phyloP scores from a whole-genome alignment of 176 grass and related monocot genomes.

The Elymus sibiricus region DNA sequence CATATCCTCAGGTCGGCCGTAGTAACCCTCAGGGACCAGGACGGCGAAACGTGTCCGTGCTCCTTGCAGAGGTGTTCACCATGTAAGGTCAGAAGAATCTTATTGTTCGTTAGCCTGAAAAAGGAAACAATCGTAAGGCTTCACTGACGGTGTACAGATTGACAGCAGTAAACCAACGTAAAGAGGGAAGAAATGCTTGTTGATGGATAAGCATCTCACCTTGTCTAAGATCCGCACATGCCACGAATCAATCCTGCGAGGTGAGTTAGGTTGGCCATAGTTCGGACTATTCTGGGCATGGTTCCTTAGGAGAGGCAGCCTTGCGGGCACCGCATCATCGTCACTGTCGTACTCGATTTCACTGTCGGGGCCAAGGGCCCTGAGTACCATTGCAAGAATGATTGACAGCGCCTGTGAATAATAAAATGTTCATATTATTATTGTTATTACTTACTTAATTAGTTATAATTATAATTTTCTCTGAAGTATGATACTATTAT shows the following conservation, averaged over 20 bases:
- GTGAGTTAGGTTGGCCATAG: conserved; percentile 39
- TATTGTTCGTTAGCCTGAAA: conserved; percentile 61
- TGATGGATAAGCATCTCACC: conserved; percentile 34
- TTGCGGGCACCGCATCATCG: conserved; percentile 56
- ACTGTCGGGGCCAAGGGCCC: conserved; percentile 66
- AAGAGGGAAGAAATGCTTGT: conserved; percentile 15
- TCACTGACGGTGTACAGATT: background rate
- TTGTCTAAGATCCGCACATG: conserved; percentile 63
- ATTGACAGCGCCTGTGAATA: conserved; percentile 62
- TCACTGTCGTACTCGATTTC: conserved; percentile 81
- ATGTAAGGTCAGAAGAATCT: conserved; percentile 6
- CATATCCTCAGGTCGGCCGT: background rate
- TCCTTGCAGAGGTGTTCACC: conserved; percentile 9
- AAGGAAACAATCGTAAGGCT: background rate
- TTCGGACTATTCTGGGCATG: conserved; percentile 34
- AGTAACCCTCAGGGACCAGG: background rate
- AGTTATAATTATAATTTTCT: too few species aligned
- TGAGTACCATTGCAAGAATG: conserved; percentile 65
- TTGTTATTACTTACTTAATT: too few species aligned
- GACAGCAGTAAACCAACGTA: background rate
- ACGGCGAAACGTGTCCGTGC: background rate
- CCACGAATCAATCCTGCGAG: conserved; percentile 65
- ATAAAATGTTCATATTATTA: background rate
- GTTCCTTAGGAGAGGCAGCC: conserved; percentile 85
- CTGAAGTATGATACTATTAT: background rate